Conservation (phyloP, 192 early-diverging fungal species). For the Gamsiella multidivaricata region DNA sequence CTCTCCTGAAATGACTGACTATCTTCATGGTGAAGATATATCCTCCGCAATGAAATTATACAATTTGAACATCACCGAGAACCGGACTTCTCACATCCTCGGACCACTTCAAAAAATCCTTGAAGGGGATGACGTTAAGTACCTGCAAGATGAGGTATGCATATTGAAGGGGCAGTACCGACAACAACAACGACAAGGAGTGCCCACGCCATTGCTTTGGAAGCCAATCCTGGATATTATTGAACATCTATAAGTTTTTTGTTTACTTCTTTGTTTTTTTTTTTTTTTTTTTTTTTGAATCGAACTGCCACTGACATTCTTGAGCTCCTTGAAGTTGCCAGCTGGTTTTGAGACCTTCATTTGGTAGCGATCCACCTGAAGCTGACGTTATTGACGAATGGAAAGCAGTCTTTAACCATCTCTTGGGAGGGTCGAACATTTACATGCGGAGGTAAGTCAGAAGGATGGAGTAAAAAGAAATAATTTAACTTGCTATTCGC, state of each 20-base stretch:
- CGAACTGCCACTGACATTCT: slow-evolving; percentile 6
- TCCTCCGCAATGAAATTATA: slow-evolving; percentile 2
- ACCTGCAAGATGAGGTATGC: slow-evolving; percentile 9
- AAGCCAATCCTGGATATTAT: slow-evolving; percentile 7
- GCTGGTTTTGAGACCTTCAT: slow-evolving; percentile 12
- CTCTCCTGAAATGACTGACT: not conserved
- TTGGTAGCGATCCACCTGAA: slow-evolving; percentile 8
- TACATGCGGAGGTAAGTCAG: slow-evolving; percentile 19
- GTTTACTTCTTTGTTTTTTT: slow-evolving; percentile 8
- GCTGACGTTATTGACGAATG: slow-evolving; percentile 21
- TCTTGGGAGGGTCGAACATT: slow-evolving; percentile 8
- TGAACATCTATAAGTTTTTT: slow-evolving; percentile 13
- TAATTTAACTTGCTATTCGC: slow-evolving; percentile 8
- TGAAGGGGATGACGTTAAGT: slow-evolving; percentile 1
- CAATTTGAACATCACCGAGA: not conserved
- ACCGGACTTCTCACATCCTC: slow-evolving; percentile 7
- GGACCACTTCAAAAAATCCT: slow-evolving; percentile 6
- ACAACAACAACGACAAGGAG: slow-evolving; percentile 10
- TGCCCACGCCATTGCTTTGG: not conserved
- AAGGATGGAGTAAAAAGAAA: slow-evolving; percentile 14
- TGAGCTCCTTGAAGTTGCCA: slow-evolving; percentile 16
- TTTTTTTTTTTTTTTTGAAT: slow-evolving; percentile 11
- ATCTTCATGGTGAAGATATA: slow-evolving; percentile 8
- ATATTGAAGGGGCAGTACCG: slow-evolving; percentile 6
- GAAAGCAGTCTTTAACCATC: slow-evolving; percentile 13